Evolutionary conservation across 75 land plant genomes (phyloP), one percentile per base, ranked within the genome.

Genomic region (Selaginella tamariscina): DNA sequence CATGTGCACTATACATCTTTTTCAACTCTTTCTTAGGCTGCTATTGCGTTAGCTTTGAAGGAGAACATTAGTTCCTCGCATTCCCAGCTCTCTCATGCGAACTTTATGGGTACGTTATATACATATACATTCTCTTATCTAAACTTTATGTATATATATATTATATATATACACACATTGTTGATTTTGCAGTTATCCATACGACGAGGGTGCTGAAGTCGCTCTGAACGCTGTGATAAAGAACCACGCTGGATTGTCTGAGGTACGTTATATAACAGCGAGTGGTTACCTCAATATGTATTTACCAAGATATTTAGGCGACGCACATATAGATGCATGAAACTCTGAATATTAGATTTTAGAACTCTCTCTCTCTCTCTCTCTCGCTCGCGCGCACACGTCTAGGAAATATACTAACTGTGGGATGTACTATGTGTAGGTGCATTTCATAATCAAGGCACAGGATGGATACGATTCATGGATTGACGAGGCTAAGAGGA

Each of bases 381-480:
- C n/a, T n/a, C n/a, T n/a, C n/a, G n/a, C n/a, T n/a, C n/a, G n/a
- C n/a, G n/a, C n/a, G n/a, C n/a, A n/a, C n/a, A n/a, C n/a, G n/a
- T n/a, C n/a, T n/a, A n/a, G n/a, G n/a, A n/a, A n/a, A n/a, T n/a
- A n/a, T n/a, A n/a, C n/a, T n/a, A n/a, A n/a, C n/a, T n/a, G n/a
- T n/a, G n/a, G n/a, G n/a, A 5, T 39, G 5, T 39, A 15, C 15
- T 39, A 5, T 39, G 11, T 39, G 11, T 15, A 39, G 49, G 49
- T 39, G 11, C 49, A 39, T 39, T 39, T 39, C 49, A 39, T 39
- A 5, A 39, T 39, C 49, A 39, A 39, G 49, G 49, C 49, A 39
- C 49, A 39, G 49, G 49, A 39, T 39, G 49, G 49, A 39, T 39
- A 39, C 49, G 49, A 39, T 39, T 39, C 49, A 5, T 39, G 49